Conservation (phyloP, 306 rosid genomes). For the Bauhinia variegata region DNA sequence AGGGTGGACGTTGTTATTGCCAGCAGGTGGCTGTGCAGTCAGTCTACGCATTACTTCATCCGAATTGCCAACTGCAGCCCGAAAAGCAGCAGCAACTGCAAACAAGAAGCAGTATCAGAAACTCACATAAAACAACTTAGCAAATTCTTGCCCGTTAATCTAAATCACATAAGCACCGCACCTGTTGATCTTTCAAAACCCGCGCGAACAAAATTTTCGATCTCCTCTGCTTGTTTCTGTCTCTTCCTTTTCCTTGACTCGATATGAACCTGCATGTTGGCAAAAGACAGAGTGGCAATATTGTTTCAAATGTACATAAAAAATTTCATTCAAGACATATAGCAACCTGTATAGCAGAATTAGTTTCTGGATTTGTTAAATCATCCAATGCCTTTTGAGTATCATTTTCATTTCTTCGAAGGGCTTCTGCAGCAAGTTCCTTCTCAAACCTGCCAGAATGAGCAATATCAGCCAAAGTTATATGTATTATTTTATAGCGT, state of each 20-base stretch:
- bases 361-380: constrained; percentile 78
- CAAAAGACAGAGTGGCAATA: constrained; percentile 25
- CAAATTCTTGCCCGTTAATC: constrained; percentile 19
- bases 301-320: neutral
- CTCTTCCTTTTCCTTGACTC: constrained; percentile 79
- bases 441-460: constrained; percentile 63
- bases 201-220: constrained; percentile 62
- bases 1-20: too few species aligned
- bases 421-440: constrained; percentile 92
- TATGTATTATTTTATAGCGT: constrained; percentile 7
- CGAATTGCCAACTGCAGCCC: constrained; percentile 49
- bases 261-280: constrained; percentile 52
- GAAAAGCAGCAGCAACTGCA: constrained; percentile 70
- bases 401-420: constrained; percentile 83
- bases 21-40: constrained; percentile 41
- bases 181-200: constrained; percentile 89
- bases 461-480: constrained; percentile 10
- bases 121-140: neutral
- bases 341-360: constrained; percentile 72
- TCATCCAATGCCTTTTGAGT: constrained; percentile 78
- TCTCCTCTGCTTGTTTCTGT: constrained; percentile 46
- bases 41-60: constrained; percentile 56
- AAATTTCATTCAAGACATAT: constrained; percentile 19
- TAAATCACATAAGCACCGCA: too few species aligned
- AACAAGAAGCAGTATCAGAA: constrained; percentile 37